Evolutionary conservation across 163 green algal genomes (phyloP), one percentile per base, ranked within the genome.

Genomic region (Scenedesmus sp.): DNA sequence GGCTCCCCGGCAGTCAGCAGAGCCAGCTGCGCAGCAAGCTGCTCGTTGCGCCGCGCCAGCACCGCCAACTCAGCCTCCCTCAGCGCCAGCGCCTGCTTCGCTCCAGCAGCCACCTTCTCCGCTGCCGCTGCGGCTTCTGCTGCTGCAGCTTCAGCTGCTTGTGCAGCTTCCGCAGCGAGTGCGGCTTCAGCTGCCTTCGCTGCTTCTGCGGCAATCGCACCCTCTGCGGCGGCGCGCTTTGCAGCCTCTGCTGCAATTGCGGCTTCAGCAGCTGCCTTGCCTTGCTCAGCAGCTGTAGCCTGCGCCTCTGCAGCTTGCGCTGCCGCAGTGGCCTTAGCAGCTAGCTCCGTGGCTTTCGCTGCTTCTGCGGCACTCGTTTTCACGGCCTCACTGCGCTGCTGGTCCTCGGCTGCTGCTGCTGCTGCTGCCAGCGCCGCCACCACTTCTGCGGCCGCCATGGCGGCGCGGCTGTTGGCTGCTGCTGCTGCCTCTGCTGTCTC

Each of bases 21-120:
- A 46, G 85, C 85, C 46, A 90, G 85, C 85, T 90, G 85, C 6
- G 85, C 62, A 23, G 57, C 60, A 34, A 90, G 62, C 66, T 90
- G 62, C 20, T 34, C 46, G 15, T 82, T 90, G 34, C 62, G 85
- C 34, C 60, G 10, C 1, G 73, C 60, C 60, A 34, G 15, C n/a
- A 82, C 85, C 7, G 85, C 46, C 64, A 90, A 67, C 86, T 64
- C 86, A 57, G 86, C 86, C 23, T 83, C 86, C 23, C 66, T 46
- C 52, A 66, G 13, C 52, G 67, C 23, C 86, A 84, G 54, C 15
- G 34, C 56, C 54, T 83, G 66, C 66, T 84, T 52, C 66, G 57
- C 56, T 15, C 73, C 86, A 20, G 67, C 81, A 3, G 46, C 34
- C 54, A 18, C 54, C 3, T 12, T 52, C 81, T 60, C 52, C 54